Conservation (phyloP, 2,329 filamentous ascomycete genomes). For the Cercospora beticola region DNA sequence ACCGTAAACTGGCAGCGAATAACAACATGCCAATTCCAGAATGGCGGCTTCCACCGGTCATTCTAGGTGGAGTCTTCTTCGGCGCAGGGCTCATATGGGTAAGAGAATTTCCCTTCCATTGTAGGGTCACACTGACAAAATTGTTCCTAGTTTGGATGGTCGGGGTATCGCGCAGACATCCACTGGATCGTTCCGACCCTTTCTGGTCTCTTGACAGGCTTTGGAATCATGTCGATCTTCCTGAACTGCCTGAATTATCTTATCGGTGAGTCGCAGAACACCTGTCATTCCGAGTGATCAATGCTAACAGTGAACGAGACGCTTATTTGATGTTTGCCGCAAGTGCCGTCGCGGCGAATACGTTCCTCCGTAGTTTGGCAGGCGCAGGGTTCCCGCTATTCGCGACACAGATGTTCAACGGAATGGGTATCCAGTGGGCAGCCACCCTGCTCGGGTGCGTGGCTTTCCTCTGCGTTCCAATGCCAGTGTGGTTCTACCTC, state of each 20-base stretch:
- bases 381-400: constrained; percentile 42
- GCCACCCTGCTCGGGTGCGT: constrained; percentile 48
- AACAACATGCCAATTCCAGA: constrained; percentile 48
- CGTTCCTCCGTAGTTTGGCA: constrained; percentile 47
- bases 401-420: constrained; percentile 56
- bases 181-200: constrained; percentile 49
- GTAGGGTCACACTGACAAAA: not conserved
- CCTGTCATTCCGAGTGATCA: too few species aligned
- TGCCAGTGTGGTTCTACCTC: constrained; percentile 47
- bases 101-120: constrained; percentile 25
- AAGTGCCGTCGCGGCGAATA: constrained; percentile 40
- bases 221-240: constrained; percentile 46
- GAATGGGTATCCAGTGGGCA: constrained; percentile 52
- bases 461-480: constrained; percentile 44
- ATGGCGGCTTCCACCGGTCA: constrained; percentile 46
- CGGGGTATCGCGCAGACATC: constrained; percentile 39
- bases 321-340: constrained; percentile 56
- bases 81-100: constrained; percentile 44
- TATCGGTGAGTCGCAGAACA: constrained; percentile 31
- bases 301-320: constrained; percentile 34
- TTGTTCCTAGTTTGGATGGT: constrained; percentile 50
- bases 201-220: constrained; percentile 45
- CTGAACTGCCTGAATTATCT: constrained; percentile 43
- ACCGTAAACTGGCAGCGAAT: constrained; percentile 35
- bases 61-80: constrained; percentile 51